phyloP scores from a whole-genome alignment of 179 eudicot genomes.

The Spinacia oleracea region DNA sequence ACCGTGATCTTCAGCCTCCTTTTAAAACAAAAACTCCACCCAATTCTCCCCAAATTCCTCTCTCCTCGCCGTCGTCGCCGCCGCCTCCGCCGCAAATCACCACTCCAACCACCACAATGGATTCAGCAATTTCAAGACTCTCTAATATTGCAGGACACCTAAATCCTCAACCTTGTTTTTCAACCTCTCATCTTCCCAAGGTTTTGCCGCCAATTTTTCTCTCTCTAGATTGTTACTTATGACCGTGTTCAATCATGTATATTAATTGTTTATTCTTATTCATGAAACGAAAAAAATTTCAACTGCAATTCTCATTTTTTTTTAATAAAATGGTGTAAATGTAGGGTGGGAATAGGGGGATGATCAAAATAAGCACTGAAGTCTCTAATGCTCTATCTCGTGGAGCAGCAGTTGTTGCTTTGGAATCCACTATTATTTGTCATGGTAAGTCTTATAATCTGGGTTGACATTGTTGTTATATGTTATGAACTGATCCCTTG shows the following conservation, averaged over 20 bases:
- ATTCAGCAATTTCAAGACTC: slow-evolving; percentile 31
- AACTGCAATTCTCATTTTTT: not conserved
- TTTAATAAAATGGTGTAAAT: not conserved
- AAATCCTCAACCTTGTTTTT: slow-evolving; percentile 24
- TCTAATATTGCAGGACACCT: slow-evolving; percentile 32
- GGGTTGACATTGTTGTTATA: not conserved
- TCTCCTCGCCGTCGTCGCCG: no score
- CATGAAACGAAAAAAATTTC: not conserved
- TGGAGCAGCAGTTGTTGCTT: slow-evolving; percentile 48
- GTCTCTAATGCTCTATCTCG: slow-evolving; percentile 42
- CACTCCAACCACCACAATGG: slow-evolving; percentile 25
- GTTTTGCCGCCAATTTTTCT: slow-evolving; percentile 1
- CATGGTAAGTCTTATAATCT: slow-evolving; percentile 38
- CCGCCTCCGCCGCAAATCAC: no score
- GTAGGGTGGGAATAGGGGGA: slow-evolving; percentile 27
- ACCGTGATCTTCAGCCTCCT: no score
- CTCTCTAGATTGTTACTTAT: not conserved
- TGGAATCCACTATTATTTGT: slow-evolving; percentile 52
- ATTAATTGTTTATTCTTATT: not conserved
- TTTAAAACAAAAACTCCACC: no score
- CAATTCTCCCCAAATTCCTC: no score
- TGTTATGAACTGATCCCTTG: no score
- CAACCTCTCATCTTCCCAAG: slow-evolving; percentile 12
- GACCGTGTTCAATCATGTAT: not conserved
- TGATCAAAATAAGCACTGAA: slow-evolving; percentile 39